phyloP scores from a whole-genome alignment of 176 grass and related monocot genomes.

The Poa annua region DNA sequence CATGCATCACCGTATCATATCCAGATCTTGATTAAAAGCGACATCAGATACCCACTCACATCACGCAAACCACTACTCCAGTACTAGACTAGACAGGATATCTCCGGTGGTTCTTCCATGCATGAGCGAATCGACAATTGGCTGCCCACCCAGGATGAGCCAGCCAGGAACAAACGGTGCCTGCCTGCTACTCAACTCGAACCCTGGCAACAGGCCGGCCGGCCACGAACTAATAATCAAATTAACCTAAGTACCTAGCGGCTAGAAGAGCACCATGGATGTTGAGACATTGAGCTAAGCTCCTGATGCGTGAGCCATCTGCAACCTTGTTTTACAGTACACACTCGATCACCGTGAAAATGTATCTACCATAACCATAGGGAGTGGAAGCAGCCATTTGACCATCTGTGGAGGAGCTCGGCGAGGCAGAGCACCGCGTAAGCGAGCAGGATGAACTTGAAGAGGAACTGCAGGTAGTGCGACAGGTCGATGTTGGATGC shows the following conservation, averaged over 20 bases:
- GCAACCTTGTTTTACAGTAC: constrained; percentile 17
- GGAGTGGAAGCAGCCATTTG: constrained; percentile 42
- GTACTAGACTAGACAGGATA: constrained; percentile 36
- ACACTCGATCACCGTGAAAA: not conserved
- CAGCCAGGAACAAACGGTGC: not conserved
- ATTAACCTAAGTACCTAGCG: constrained; percentile 27
- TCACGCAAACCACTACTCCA: constrained; percentile 19
- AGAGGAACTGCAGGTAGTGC: constrained; percentile 58
- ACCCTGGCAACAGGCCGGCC: constrained; percentile 1
- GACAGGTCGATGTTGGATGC: constrained; percentile 52
- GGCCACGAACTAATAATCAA: not conserved
- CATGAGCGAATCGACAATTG: not conserved
- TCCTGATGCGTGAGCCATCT: constrained; percentile 6
- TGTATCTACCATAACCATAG: constrained; percentile 37
- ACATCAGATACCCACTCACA: constrained; percentile 46
- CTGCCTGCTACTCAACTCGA: constrained; percentile 7
- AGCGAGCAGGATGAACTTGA: constrained; percentile 63
- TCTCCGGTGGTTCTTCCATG: not conserved
- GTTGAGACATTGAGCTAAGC: constrained; percentile 17
- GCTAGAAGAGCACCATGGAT: not conserved
- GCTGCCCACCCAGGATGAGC: not conserved
- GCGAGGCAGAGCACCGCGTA: constrained; percentile 64
- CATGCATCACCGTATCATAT: constrained; percentile 43
- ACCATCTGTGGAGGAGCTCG: constrained; percentile 59
- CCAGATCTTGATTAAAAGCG: constrained; percentile 41